Evolutionary conservation across 139 green algal genomes (phyloP).

Genomic region (Coccomyxa sp.): DNA sequence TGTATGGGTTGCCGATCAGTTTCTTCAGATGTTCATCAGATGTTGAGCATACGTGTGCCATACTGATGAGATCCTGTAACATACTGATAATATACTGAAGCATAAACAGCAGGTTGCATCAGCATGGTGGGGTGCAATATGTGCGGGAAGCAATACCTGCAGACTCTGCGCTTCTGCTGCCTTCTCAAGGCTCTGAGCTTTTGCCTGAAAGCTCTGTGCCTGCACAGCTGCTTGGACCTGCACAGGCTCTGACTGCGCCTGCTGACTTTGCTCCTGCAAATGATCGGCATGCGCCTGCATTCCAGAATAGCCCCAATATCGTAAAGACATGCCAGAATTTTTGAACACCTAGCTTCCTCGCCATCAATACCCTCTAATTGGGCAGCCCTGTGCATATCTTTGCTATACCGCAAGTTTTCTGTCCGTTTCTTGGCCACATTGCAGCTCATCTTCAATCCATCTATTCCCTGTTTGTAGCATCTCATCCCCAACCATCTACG

Average conservation of each 20-base stretch:
- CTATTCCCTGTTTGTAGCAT: no score
- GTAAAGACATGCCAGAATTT: background rate
- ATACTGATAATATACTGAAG: no score
- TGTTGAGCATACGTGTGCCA: no score
- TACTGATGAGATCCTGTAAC: no score
- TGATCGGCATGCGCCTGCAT: constrained; percentile 42
- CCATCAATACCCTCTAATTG: no score
- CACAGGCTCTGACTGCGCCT: constrained; percentile 22
- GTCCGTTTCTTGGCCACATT: background rate
- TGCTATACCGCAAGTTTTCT: no score
- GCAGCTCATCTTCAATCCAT: background rate
- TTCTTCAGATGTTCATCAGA: no score
- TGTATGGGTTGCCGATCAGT: background rate
- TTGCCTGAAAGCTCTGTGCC: constrained; percentile 37
- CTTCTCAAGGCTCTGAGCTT: constrained; percentile 35
- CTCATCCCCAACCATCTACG: no score
- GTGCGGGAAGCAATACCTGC: constrained; percentile 4
- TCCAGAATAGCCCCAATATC: no score
- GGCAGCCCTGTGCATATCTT: no score
- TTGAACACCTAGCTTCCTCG: no score
- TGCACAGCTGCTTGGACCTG: constrained; percentile 27
- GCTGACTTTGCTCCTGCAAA: constrained; percentile 23
- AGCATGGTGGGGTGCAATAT: background rate
- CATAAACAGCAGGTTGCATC: background rate
- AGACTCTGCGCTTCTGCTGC: constrained; percentile 27